Base-by-base conservation (phyloP, 2,329 filamentous ascomycete genomes). In the Dothideomycetes sp. region DNA sequence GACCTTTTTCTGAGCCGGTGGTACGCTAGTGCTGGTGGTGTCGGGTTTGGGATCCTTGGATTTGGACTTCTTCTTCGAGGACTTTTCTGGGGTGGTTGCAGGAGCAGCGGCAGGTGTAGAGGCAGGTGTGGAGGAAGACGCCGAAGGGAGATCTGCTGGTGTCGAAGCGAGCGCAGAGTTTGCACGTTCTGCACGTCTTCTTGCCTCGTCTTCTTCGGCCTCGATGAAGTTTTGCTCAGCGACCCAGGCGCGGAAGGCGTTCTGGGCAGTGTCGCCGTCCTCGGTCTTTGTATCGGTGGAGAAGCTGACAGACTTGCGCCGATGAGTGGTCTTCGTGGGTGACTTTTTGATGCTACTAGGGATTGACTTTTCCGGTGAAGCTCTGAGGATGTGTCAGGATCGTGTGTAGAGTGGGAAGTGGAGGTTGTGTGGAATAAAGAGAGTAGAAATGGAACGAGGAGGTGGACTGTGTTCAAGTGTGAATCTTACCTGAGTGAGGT, bases 221-320 rank as follows among this genome's bases (percentile, higher is more conserved):
- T 38, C 33, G 32, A 37, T n/a, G 16, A n/a, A 30, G 16, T 57
- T 56, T 40, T 61, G 58, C 16, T 59, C 51, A n/a, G 51, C 51
- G 31, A 55, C 60, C 70, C 70, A 75, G 41, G 65, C 59, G 45
- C 68, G 66, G 57, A 71, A 73, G 29, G 72, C 56, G 35, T 66
- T 61, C 42, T 69, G 66, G 36, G 65, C 66, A 40, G 66, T 73
- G 44, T 69, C 66, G 15, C 70, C 73, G 54, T 80, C 75, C 34
- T 68, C 58, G 5, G 57, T 60, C 52, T 81, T 80, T 3, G 75
- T 77, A 37, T 79, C 77, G 5, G 72, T 65, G 2, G 77, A 73
- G 53, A 83, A 82, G 2, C 75, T 72, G 7, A 83, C 78, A 3
- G 73, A 76, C 54, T 81, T 80, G 45, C 62, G 63, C 30, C 53